A percentile compares a stretch with the other conserved stretches of the same genome.
Evolutionary conservation across 1,284 basidiomycete genomes (phyloP).

Genomic region (Pseudozyma flocculosa): DNA sequence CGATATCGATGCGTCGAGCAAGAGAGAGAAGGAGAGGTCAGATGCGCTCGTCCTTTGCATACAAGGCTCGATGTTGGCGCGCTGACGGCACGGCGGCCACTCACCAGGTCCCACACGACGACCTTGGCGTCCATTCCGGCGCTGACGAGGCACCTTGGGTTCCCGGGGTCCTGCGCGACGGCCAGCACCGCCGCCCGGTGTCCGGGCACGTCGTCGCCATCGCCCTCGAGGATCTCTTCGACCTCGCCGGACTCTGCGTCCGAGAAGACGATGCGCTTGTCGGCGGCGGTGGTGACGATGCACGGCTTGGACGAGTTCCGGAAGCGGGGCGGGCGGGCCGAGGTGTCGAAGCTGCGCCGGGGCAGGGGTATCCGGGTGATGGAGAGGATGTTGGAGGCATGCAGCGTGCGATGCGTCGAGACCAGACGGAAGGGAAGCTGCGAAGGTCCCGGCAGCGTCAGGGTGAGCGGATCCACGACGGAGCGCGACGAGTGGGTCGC

Average conservation of each 20-base stretch:
- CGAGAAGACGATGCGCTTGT: slow-evolving; percentile 44
- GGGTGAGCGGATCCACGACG: slow-evolving; percentile 21
- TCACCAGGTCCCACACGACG: slow-evolving; percentile 45
- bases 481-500: slow-evolving; percentile 12
- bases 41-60: no score
- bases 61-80: no score
- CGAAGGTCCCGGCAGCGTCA: slow-evolving; percentile 13
- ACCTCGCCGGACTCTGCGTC: slow-evolving; percentile 37
- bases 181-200: slow-evolving; percentile 48
- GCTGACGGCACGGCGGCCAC: no score
- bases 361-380: slow-evolving; percentile 22
- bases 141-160: slow-evolving; percentile 36
- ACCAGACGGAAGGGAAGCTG: slow-evolving; percentile 16
- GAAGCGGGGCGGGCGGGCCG: slow-evolving; percentile 4
- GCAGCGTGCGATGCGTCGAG: slow-evolving; percentile 31
- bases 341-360: slow-evolving; percentile 18
- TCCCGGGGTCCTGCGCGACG: slow-evolving; percentile 36
- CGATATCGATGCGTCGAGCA: no score
- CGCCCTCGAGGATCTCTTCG: slow-evolving; percentile 35
- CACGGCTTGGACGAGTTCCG: slow-evolving; percentile 9
- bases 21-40: no score
- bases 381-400: slow-evolving; percentile 50
- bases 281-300: slow-evolving; percentile 41
- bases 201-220: slow-evolving; percentile 4
- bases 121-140: slow-evolving; percentile 50